phyloP scores from a whole-genome alignment of 2,329 filamentous ascomycete species.

The Colletotrichum sp. region DNA sequence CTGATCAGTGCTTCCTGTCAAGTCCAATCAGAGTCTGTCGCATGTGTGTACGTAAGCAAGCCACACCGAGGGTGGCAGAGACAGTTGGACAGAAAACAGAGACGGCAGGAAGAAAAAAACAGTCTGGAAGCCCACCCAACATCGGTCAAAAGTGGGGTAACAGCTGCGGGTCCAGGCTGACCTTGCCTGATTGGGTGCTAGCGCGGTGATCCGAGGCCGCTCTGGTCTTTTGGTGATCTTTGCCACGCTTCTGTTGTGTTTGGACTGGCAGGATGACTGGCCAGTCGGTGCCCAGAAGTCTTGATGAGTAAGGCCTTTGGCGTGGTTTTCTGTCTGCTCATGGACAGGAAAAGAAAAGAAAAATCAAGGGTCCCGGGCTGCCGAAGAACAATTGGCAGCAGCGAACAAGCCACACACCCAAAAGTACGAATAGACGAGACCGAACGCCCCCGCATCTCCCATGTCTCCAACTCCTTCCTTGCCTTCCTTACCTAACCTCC shows the following conservation, averaged over 20 bases:
- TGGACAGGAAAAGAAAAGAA: background rate
- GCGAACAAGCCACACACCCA: background rate
- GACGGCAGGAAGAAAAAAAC: background rate
- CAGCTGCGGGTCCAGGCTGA: background rate
- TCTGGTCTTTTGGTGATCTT: background rate
- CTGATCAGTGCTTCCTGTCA: background rate
- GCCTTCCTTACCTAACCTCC: background rate
- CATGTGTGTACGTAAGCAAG: background rate
- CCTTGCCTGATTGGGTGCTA: background rate
- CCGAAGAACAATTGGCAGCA: background rate
- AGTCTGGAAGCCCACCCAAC: constrained; percentile 5
- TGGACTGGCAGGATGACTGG: background rate
- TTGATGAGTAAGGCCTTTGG: background rate
- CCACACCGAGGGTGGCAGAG: background rate
- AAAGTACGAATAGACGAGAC: background rate
- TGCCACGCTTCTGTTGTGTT: background rate
- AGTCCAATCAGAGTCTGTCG: background rate
- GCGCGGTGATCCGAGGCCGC: background rate
- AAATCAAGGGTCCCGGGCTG: background rate
- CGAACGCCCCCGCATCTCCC: constrained; percentile 1
- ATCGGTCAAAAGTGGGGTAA: background rate
- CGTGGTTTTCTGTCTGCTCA: background rate
- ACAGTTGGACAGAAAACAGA: background rate
- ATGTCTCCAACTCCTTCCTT: background rate
- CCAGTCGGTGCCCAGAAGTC: background rate